These are phyloP conservation scores for Lycium ferocissimum DNA, from an alignment of 257 asterid genomes.

Conservation along the genomic window DNA sequence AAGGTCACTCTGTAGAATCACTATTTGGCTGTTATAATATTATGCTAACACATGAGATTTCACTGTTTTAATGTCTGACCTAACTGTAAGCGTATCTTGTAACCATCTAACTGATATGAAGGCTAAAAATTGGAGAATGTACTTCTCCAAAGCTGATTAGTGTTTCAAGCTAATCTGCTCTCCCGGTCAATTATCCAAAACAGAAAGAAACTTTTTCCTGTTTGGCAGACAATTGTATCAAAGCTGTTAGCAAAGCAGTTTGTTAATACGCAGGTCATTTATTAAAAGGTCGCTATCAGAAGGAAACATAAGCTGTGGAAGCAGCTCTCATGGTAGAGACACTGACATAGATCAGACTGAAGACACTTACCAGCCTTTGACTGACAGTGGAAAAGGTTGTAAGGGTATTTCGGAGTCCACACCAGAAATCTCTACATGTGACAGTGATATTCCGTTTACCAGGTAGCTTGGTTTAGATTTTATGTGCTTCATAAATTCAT, in stretches of 20 bases:
- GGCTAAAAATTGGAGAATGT: constrained; percentile 10
- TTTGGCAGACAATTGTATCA: constrained; percentile 28
- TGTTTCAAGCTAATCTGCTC: constrained; percentile 13
- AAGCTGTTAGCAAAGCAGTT: constrained; percentile 31
- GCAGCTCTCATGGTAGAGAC: constrained; percentile 60
- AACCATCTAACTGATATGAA: constrained; percentile 24
- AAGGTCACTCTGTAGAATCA: background rate
- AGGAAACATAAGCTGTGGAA: constrained; percentile 73
- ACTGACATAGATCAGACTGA: constrained; percentile 47
- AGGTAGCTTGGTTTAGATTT: constrained; percentile 50
- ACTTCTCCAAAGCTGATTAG: background rate
- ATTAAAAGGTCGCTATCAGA: constrained; percentile 90
- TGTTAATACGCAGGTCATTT: constrained; percentile 54
- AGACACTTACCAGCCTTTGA: constrained; percentile 50
- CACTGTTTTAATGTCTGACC: constrained; percentile 6
- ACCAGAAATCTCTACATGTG: constrained; percentile 68
- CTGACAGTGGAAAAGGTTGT: constrained; percentile 41
- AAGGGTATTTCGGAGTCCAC: constrained; percentile 60
- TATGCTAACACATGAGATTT: background rate
- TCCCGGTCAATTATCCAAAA: constrained; percentile 13
- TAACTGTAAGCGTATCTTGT: background rate
- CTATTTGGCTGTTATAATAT: background rate
- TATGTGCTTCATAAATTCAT: constrained; percentile 23
- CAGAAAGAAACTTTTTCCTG: constrained; percentile 28
- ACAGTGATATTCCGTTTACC: constrained; percentile 53